Base-by-base conservation (phyloP, 208 protist species). In the Sergeia podlipaevii region DNA sequence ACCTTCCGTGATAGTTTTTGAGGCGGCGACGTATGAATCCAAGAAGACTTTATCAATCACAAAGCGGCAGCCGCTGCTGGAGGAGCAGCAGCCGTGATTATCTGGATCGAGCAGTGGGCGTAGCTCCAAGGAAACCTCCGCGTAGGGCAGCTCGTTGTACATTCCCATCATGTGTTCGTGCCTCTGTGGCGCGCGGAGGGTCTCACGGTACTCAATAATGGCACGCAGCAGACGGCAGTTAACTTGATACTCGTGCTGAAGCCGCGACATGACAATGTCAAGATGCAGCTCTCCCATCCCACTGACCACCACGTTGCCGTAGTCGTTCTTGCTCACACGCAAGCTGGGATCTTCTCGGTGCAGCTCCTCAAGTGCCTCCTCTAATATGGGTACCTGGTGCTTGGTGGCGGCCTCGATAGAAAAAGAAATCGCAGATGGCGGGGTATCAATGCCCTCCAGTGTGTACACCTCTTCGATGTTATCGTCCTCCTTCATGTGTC, bases 201-300 rank as follows among this genome's bases (percentile, higher is more conserved):
- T 74, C 70, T 95, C 89, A 28, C 85, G 79, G 65, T 95, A 95
- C 65, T 90, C 89, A 44, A 95, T 75, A 34, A 91, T 71, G 34
- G 89, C 83, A 30, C 81, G 81, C n/a, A 93, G 76, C n/a, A 95
- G 72, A 1, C 81, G 74, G 55, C 82, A 91, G 33, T 93, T 70
- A 17, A 96, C 77, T 27, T 87, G 66, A 67, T 97, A 97, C 66
- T 98, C 94, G 46, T 96, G 66, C 8, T 85, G 70, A 10, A 99
- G 88, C 23, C 95, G 67, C n/a, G 97, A 97, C 47, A 96, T 60
- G 29, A 97, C 80, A 41, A 99, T 97, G 46, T 98, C 85, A 0
- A 98, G 73, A 63, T 98, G 97, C 10, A 98, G 64, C 74, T 97
- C 96, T 27, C 96, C 96, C 96, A 98, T 98, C 37, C 97, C 97